phyloP scores from a whole-genome alignment of 805 yeast species.

The Teunomyces cretensis region DNA sequence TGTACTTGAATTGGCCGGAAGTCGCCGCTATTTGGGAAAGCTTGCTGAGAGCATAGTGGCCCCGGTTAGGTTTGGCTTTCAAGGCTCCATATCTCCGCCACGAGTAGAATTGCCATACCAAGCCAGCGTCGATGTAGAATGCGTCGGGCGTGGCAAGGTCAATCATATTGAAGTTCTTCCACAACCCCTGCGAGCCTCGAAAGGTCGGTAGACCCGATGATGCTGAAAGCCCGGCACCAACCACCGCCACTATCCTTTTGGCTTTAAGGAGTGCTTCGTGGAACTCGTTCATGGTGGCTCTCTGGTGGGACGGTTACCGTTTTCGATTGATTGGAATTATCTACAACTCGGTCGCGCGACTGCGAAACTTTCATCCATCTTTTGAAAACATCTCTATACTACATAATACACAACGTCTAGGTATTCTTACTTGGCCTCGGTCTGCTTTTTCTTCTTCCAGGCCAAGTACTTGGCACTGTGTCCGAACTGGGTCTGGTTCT shows the following conservation, averaged over 20 bases:
- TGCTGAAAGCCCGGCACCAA: constrained; percentile 83
- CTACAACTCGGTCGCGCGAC: background rate
- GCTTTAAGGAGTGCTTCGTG: constrained; percentile 47
- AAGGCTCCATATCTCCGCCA: constrained; percentile 66
- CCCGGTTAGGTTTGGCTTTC: constrained; percentile 67
- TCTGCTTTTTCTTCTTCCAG: constrained; percentile 13
- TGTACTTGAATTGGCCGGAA: constrained; percentile 29
- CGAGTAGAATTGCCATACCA: constrained; percentile 89
- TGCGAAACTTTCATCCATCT: background rate
- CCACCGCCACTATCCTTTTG: constrained; percentile 57
- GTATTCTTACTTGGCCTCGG: background rate
- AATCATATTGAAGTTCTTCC: constrained; percentile 75
- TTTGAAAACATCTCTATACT: background rate
- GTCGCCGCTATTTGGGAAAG: constrained; percentile 42
- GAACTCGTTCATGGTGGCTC: constrained; percentile 34
- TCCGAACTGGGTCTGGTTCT: constrained; percentile 48
- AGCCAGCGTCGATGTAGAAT: constrained; percentile 74
- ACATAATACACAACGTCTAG: constrained; percentile 4
- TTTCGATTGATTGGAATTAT: no score
- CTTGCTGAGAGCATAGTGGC: constrained; percentile 69
- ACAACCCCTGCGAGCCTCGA: constrained; percentile 69
- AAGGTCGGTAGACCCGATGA: constrained; percentile 76
- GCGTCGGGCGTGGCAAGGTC: constrained; percentile 94
- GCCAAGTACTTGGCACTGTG: constrained; percentile 76
- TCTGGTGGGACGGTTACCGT: no score